These are phyloP conservation scores for Pichia heedii DNA, from an alignment of 805 yeast species.

Conservation along the genomic window DNA sequence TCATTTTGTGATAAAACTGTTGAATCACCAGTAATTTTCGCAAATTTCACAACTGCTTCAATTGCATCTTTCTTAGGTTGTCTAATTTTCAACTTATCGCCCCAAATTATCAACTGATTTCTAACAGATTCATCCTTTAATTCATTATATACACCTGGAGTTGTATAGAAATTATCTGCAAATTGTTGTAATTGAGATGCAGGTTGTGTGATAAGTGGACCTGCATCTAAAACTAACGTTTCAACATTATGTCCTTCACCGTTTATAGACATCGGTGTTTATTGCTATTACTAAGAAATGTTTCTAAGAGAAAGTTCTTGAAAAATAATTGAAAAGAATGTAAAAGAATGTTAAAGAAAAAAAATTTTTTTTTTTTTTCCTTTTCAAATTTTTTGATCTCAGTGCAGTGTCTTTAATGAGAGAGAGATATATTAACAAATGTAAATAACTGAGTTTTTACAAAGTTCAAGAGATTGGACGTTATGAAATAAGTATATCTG, in stretches of 20 bases:
- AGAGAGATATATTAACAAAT: too few relatives aligned
- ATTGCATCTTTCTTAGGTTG: conserved; percentile 68
- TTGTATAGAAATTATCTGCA: conserved; percentile 71
- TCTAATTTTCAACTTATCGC: conserved; percentile 54
- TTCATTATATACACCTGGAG: conserved; percentile 86
- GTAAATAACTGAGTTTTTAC: too few relatives aligned
- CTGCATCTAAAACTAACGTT: conserved; percentile 81
- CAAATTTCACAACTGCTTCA: conserved; percentile 61
- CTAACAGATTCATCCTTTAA: conserved; percentile 81
- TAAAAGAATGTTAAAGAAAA: too few relatives aligned
- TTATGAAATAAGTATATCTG: too few relatives aligned
- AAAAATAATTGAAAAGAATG: too few relatives aligned
- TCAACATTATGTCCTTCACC: conserved; percentile 27
- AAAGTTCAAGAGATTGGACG: too few relatives aligned
- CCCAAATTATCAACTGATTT: conserved; percentile 74
- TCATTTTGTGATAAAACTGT: conserved; percentile 84
- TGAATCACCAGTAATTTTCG: conserved; percentile 85
- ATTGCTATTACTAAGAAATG: too few relatives aligned
- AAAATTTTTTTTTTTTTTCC: too few relatives aligned
- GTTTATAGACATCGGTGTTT: too few relatives aligned
- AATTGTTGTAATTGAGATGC: conserved; percentile 61
- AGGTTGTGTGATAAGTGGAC: conserved; percentile 84
- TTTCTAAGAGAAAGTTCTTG: too few relatives aligned
- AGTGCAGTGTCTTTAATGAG: too few relatives aligned
- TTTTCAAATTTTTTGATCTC: too few relatives aligned